Conservation (phyloP, 2,329 filamentous ascomycete genomes). For the Epichloe gansuensis region DNA sequence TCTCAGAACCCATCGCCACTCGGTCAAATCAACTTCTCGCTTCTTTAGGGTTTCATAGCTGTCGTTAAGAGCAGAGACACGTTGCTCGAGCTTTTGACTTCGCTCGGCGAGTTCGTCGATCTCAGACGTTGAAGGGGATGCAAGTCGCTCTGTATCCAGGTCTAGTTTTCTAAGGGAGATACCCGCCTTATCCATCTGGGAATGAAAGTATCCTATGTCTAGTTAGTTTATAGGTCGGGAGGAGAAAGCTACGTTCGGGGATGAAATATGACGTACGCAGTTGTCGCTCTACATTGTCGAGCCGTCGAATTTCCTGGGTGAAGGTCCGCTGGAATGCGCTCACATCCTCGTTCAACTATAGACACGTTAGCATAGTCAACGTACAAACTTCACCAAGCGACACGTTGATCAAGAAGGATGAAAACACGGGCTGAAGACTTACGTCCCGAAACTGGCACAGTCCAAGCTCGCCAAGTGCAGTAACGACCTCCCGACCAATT, state of each 20-base stretch:
- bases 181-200: slow-evolving; percentile 86
- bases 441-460: slow-evolving; percentile 97
- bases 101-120: slow-evolving; percentile 93
- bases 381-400: neutral
- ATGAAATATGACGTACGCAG: slow-evolving; percentile 53
- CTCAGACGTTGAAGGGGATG: slow-evolving; percentile 79
- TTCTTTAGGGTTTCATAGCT: slow-evolving; percentile 98
- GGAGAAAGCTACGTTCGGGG: neutral
- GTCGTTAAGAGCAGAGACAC: slow-evolving; percentile 83
- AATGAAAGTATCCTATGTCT: slow-evolving; percentile 69
- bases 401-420: neutral
- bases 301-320: slow-evolving; percentile 89
- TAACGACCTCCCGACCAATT: slow-evolving; percentile 95
- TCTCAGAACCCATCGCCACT: slow-evolving; percentile 95
- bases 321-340: slow-evolving; percentile 95
- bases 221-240: slow-evolving; percentile 17
- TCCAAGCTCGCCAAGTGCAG: slow-evolving; percentile 88
- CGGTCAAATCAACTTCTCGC: slow-evolving; percentile 87
- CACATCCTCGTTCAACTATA: slow-evolving; percentile 78
- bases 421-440: slow-evolving; percentile 23
- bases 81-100: slow-evolving; percentile 82
- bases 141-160: slow-evolving; percentile 76
- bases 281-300: slow-evolving; percentile 97
- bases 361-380: neutral
- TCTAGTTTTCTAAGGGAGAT: slow-evolving; percentile 83